Evolutionary conservation across 345 rosid genomes (phyloP).

Genomic region (Corymbia maculata): DNA sequence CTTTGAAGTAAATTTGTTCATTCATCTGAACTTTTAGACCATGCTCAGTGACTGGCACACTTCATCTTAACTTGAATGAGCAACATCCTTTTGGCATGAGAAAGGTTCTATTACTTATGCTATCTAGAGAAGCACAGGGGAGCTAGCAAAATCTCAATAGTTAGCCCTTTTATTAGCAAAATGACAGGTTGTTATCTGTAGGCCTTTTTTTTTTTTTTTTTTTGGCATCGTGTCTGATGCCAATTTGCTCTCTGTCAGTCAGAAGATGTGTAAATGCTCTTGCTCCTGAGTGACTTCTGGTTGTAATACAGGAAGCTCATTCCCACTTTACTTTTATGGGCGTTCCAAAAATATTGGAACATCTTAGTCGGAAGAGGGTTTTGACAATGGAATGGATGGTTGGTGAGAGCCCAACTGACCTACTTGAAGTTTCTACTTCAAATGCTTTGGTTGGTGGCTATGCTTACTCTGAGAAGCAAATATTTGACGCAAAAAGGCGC

Average conservation of each 20-base stretch:
- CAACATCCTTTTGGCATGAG: not conserved
- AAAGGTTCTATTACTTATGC: not conserved
- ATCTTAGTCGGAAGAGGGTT: constrained; percentile 70
- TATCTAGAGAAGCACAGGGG: not conserved
- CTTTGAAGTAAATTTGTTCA: not conserved
- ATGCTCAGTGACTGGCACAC: not conserved
- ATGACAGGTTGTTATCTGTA: not conserved
- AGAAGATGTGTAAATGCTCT: not conserved
- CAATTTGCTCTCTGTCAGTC: not conserved
- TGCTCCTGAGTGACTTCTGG: constrained; percentile 7
- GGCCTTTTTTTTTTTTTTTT: not conserved
- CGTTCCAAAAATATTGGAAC: constrained; percentile 57
- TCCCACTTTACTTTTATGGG: constrained; percentile 49
- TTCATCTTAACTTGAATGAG: not conserved
- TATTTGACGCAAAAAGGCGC: constrained; percentile 46
- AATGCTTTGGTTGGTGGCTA: constrained; percentile 19
- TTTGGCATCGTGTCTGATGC: not conserved
- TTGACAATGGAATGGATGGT: constrained; percentile 96
- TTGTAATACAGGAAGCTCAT: constrained; percentile 67
- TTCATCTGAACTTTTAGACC: not conserved
- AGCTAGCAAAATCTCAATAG: not conserved
- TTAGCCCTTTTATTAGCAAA: not conserved
- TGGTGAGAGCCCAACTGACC: constrained; percentile 81
- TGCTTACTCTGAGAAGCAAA: constrained; percentile 42
- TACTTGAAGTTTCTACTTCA: constrained; percentile 32